These are phyloP conservation scores for Liriodendron chinense DNA, from an alignment of 164 flowering plant genomes.

Conservation along the genomic window DNA sequence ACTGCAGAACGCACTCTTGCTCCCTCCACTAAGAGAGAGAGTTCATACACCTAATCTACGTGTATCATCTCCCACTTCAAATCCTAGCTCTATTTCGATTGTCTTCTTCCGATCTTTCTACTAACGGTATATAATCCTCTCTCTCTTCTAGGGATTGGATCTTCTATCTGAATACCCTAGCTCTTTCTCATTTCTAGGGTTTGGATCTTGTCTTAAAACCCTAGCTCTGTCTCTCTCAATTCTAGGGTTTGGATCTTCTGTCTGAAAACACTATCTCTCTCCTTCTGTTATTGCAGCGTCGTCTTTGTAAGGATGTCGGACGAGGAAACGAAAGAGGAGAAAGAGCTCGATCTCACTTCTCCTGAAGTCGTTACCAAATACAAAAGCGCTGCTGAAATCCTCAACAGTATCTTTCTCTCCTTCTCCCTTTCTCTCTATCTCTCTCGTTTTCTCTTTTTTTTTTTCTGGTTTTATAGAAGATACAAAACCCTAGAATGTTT, in stretches of 20 bases:
- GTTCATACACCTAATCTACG: background rate
- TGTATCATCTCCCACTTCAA: background rate
- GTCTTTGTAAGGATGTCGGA: constrained; percentile 53
- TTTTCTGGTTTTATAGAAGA: background rate
- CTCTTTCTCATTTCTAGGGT: background rate
- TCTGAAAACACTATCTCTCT: background rate
- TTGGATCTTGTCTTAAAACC: background rate
- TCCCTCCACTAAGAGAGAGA: background rate
- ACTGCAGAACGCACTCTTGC: background rate
- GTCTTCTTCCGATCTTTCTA: background rate
- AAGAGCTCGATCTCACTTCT: constrained; percentile 86
- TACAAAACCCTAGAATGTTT: background rate
- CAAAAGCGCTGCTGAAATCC: constrained; percentile 85
- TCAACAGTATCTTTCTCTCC: constrained; percentile 49
- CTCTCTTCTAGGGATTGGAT: background rate
- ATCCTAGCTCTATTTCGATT: background rate
- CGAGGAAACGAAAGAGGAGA: constrained; percentile 76
- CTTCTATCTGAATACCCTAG: background rate
- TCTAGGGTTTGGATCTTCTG: background rate
- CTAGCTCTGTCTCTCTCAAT: background rate
- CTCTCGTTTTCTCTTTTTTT: background rate
- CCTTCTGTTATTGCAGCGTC: background rate
- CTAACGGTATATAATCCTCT: background rate
- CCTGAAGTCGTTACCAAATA: constrained; percentile 92
- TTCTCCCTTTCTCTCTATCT: background rate